These are phyloP conservation scores for Aspergillus kassunensis DNA, from an alignment of 495 filamentous ascomycete species.

Conservation along the genomic window DNA sequence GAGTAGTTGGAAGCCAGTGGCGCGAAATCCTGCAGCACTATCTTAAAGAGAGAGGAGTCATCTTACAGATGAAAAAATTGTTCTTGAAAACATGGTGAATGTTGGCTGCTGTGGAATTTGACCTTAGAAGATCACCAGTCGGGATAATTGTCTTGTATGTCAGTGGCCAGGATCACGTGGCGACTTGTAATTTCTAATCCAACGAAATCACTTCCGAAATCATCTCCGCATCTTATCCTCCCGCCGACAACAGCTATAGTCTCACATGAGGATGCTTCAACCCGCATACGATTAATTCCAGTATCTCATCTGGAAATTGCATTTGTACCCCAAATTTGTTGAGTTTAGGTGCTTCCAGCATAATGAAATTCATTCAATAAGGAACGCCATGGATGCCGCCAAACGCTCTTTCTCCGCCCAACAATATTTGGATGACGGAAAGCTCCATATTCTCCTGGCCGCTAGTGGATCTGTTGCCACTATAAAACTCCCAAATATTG, in stretches of 20 bases:
- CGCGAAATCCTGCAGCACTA: neutral
- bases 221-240: neutral
- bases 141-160: constrained; percentile 5
- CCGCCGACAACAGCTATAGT: no score
- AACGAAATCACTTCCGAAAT: neutral
- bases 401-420: constrained; percentile 23
- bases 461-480: constrained; percentile 78
- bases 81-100: constrained; percentile 37
- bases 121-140: neutral
- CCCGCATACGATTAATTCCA: no score
- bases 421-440: constrained; percentile 50
- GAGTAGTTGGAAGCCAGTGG: neutral
- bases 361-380: neutral
- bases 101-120: neutral
- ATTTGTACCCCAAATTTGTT: no score
- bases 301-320: no score
- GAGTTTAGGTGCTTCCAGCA: neutral
- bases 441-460: constrained; percentile 74
- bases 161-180: constrained; percentile 7
- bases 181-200: constrained; percentile 1
- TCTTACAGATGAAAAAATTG: constrained; percentile 31
- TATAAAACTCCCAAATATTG: constrained; percentile 80
- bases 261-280: neutral
- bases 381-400: neutral
- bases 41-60: neutral